Evolutionary conservation across 2,329 filamentous ascomycete genomes (phyloP).

Genomic region (Tympanopsis confertula): DNA sequence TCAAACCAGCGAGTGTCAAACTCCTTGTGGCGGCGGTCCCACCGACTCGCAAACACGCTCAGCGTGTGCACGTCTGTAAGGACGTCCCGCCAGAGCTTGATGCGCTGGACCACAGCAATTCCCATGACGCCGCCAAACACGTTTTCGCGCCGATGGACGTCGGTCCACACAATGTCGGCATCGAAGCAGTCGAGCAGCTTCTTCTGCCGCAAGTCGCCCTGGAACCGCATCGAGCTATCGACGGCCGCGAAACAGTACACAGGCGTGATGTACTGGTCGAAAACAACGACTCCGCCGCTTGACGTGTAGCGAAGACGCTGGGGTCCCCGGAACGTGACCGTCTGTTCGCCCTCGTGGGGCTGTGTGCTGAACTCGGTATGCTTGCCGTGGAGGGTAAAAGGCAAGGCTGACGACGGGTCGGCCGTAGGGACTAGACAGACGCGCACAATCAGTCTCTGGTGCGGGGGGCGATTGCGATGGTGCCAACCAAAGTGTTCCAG

Average conservation of each 20-base stretch:
- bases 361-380: conserved; percentile 36
- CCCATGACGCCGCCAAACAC: conserved; percentile 36
- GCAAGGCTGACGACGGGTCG: conserved; percentile 18
- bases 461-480: not conserved
- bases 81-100: conserved; percentile 38
- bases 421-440: not conserved
- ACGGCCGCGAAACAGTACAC: conserved; percentile 38
- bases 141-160: conserved; percentile 34
- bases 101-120: conserved; percentile 35
- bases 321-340: conserved; percentile 31
- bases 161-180: conserved; percentile 39
- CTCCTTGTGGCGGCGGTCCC: conserved; percentile 28
- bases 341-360: conserved; percentile 35
- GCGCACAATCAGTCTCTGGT: too few species aligned
- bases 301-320: conserved; percentile 35
- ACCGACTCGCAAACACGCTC: conserved; percentile 33
- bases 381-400: conserved; percentile 35
- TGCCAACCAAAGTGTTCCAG: conserved; percentile 29
- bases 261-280: conserved; percentile 34
- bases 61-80: conserved; percentile 34
- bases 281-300: conserved; percentile 30
- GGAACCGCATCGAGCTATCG: conserved; percentile 33
- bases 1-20: conserved; percentile 35
- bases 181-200: conserved; percentile 38
- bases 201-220: conserved; percentile 33